A percentile compares a stretch with the other conserved stretches of the same genome.
Evolutionary conservation across 352 stramenopile genomes (phyloP).

Genomic region (Pythium monospermum): DNA sequence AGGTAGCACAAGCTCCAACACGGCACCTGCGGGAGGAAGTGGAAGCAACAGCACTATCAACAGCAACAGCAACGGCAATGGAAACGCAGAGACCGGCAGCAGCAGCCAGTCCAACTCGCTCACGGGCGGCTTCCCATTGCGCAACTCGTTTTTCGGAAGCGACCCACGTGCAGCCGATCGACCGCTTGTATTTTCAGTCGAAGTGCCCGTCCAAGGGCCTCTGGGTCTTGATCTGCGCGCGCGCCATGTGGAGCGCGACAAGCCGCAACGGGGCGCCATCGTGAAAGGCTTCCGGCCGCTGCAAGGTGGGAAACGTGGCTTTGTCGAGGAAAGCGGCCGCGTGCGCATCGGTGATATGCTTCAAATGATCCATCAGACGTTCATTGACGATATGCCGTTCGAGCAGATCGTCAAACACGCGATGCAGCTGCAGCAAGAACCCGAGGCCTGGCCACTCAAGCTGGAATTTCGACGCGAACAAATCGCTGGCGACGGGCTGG

Average conservation of each 20-base stretch:
- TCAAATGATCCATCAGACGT: constrained; percentile 70
- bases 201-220: constrained; percentile 62
- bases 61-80: constrained; percentile 20
- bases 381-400: constrained; percentile 79
- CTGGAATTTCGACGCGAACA: constrained; percentile 76
- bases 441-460: constrained; percentile 57
- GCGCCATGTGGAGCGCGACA: constrained; percentile 66
- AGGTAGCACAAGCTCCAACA: constrained; percentile 3
- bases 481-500: constrained; percentile 2
- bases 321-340: constrained; percentile 68
- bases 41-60: neutral
- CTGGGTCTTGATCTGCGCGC: constrained; percentile 71
- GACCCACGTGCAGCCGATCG: constrained; percentile 51
- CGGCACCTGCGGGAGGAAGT: neutral
- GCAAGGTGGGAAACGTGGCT: constrained; percentile 41
- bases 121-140: constrained; percentile 26
- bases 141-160: constrained; percentile 45
- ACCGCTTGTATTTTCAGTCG: constrained; percentile 63
- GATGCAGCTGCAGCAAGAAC: constrained; percentile 64
- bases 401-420: constrained; percentile 80
- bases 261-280: constrained; percentile 65
- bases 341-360: constrained; percentile 77
- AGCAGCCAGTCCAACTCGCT: constrained; percentile 7
- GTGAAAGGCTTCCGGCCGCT: constrained; percentile 77
- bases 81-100: constrained; percentile 23